Evolutionary conservation across 2,329 filamentous ascomycete species (phyloP).

Genomic region (Fusarium dimerum): DNA sequence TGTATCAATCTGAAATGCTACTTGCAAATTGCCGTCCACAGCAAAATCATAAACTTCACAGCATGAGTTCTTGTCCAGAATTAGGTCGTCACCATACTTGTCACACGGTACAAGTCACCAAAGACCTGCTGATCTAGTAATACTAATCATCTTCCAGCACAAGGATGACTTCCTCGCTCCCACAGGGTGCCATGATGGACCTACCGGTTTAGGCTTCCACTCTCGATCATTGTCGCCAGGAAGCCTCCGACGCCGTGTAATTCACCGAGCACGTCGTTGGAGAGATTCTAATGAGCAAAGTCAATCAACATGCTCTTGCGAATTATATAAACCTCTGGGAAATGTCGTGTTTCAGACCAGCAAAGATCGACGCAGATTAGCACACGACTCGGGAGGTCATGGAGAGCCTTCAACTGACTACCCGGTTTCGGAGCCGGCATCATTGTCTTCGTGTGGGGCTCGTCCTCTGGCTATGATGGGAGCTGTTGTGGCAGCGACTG

Average conservation of each 20-base stretch:
- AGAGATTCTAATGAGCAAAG: constrained; percentile 21
- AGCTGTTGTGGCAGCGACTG: constrained; percentile 29
- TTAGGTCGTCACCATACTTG: constrained; percentile 5
- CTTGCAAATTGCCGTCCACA: not conserved
- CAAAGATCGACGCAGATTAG: constrained; percentile 33
- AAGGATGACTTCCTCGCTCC: constrained; percentile 13
- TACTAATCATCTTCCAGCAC: not conserved
- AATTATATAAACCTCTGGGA: constrained; percentile 5
- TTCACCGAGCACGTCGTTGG: constrained; percentile 29
- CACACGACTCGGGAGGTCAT: constrained; percentile 30
- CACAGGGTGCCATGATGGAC: constrained; percentile 10
- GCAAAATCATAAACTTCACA: not conserved
- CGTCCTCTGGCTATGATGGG: constrained; percentile 30
- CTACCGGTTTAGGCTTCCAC: constrained; percentile 15
- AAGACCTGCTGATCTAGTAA: not conserved
- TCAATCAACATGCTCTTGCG: constrained; percentile 16
- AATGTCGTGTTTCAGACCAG: constrained; percentile 23
- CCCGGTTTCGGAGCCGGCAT: constrained; percentile 19
- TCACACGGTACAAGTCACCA: not conserved
- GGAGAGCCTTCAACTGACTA: constrained; percentile 24
- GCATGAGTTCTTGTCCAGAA: constrained; percentile 20
- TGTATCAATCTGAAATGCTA: not conserved
- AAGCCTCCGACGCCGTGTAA: constrained; percentile 24
- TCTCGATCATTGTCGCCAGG: constrained; percentile 29
- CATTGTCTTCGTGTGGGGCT: constrained; percentile 20